Evolutionary conservation across 176 grass and related monocot genomes (phyloP).

Genomic region (Aegilops longissima): DNA sequence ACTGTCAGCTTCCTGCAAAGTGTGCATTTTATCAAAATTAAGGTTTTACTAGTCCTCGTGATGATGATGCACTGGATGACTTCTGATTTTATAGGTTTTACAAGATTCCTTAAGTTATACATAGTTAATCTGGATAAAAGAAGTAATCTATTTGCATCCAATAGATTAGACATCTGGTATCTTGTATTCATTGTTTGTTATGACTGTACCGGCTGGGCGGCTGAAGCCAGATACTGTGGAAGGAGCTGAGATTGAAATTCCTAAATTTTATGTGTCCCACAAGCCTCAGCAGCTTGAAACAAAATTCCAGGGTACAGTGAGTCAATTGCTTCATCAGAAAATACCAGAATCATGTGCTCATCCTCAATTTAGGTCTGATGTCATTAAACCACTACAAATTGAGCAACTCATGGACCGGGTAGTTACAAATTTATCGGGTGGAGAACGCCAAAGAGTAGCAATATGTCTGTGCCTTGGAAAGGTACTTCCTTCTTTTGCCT

Average conservation of each 20-base stretch:
- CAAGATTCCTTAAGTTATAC: too few species aligned
- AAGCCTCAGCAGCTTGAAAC: constrained; percentile 80
- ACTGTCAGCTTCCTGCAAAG: not conserved
- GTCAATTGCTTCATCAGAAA: constrained; percentile 59
- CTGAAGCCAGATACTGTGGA: constrained; percentile 69
- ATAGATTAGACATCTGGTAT: not conserved
- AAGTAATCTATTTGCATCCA: not conserved
- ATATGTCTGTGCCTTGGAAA: constrained; percentile 90
- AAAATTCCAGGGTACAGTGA: constrained; percentile 50
- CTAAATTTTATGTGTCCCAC: constrained; percentile 88
- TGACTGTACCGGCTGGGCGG: constrained; percentile 56
- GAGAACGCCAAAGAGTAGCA: constrained; percentile 91
- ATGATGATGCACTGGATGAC: not conserved
- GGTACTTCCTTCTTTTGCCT: constrained; percentile 31
- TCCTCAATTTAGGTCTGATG: constrained; percentile 69
- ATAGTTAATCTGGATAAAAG: not conserved
- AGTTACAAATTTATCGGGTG: constrained; percentile 86
- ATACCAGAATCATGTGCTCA: constrained; percentile 60
- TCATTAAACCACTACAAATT: constrained; percentile 94
- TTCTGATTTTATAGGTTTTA: too few species aligned
- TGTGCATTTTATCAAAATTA: not conserved
- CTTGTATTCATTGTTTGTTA: constrained; percentile 15
- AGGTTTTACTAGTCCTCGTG: not conserved
- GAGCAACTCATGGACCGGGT: constrained; percentile 84
- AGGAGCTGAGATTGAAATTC: constrained; percentile 71